Evolutionary conservation across 2,329 filamentous ascomycete genomes (phyloP).

Genomic region (Aspergillus ibericus): DNA sequence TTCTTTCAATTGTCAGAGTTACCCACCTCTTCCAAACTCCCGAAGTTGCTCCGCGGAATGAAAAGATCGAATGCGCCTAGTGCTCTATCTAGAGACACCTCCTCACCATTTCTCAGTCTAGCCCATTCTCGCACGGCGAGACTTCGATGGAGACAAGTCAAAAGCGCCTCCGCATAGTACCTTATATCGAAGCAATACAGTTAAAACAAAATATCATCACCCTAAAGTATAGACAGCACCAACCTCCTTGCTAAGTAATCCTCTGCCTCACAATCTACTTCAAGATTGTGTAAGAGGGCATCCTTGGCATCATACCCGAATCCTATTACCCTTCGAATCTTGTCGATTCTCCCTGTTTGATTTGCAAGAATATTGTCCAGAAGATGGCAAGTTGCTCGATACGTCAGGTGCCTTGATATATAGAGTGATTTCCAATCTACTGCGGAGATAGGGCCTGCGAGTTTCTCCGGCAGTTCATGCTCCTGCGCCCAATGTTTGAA

Average conservation of each 20-base stretch:
- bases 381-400: slow-evolving; percentile 53
- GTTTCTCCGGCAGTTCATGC: slow-evolving; percentile 61
- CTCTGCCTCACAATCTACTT: slow-evolving; percentile 58
- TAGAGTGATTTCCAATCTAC: slow-evolving; percentile 76
- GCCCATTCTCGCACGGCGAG: slow-evolving; percentile 78
- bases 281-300: slow-evolving; percentile 67
- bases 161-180: slow-evolving; percentile 71
- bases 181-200: slow-evolving; percentile 41
- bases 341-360: slow-evolving; percentile 67
- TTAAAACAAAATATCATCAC: neutral
- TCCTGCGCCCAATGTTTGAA: slow-evolving; percentile 75
- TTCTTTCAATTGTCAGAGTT: neutral
- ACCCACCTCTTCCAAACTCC: slow-evolving; percentile 72
- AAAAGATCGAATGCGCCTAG: slow-evolving; percentile 89
- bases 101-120: slow-evolving; percentile 52
- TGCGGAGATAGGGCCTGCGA: slow-evolving; percentile 53
- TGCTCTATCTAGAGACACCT: slow-evolving; percentile 67
- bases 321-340: slow-evolving; percentile 68
- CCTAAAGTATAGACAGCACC: neutral
- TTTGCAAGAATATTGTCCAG: slow-evolving; percentile 70
- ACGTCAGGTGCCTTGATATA: slow-evolving; percentile 54
- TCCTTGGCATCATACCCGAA: slow-evolving; percentile 89
- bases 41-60: slow-evolving; percentile 68
- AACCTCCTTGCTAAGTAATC: slow-evolving; percentile 74
- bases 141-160: slow-evolving; percentile 78